Percentiles rank a stretch among this genome's conserved stretches.
Conservation (phyloP, 768 basidiomycete species). For the Lyophyllum semitale region DNA sequence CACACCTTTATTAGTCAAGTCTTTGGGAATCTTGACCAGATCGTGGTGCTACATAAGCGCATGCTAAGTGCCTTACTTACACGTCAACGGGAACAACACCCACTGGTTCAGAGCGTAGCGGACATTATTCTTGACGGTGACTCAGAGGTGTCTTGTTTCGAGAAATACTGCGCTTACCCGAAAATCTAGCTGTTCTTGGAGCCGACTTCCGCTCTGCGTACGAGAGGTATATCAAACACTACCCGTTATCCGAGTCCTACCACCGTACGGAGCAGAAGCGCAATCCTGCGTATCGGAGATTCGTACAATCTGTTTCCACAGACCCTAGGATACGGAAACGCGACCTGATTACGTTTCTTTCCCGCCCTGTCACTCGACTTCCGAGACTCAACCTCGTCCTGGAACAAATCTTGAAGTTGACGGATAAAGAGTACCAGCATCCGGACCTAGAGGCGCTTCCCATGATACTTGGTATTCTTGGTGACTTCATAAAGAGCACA, state of each 20-base stretch:
- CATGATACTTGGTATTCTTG: constrained; percentile 66
- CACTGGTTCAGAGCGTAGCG: constrained; percentile 78
- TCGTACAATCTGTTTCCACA: constrained; percentile 60
- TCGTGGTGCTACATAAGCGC: constrained; percentile 65
- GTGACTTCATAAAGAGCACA: constrained; percentile 77
- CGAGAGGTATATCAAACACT: constrained; percentile 85
- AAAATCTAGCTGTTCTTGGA: constrained; percentile 39
- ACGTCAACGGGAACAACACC: constrained; percentile 84
- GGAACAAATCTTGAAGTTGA: constrained; percentile 67
- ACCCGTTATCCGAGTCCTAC: constrained; percentile 80
- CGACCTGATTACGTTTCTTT: constrained; percentile 80
- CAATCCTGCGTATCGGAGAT: constrained; percentile 67
- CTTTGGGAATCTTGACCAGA: constrained; percentile 78
- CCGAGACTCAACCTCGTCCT: constrained; percentile 78
- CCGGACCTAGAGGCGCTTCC: constrained; percentile 80
- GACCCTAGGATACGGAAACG: constrained; percentile 73
- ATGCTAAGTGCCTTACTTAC: constrained; percentile 75
- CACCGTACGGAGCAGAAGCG: constrained; percentile 76
- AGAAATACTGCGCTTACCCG: neutral
- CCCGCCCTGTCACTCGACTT: constrained; percentile 86
- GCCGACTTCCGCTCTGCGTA: constrained; percentile 64
- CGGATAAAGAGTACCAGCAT: constrained; percentile 66
- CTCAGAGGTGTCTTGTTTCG: constrained; percentile 22
- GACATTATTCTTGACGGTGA: constrained; percentile 86
- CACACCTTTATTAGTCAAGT: constrained; percentile 76